Conservation (phyloP, 192 early-diverging fungal species). For the Rhizophagus clarus region DNA sequence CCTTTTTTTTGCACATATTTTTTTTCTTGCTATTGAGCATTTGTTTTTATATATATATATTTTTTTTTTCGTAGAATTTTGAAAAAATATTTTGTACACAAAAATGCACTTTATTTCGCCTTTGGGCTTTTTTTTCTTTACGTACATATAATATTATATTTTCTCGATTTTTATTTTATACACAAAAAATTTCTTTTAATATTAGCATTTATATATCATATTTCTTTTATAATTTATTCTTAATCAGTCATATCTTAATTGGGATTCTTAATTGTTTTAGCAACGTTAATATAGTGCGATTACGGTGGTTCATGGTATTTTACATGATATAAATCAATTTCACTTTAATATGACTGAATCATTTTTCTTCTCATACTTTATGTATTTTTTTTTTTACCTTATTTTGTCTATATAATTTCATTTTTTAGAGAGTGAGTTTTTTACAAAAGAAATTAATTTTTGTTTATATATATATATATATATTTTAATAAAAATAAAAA, state of each 20-base stretch:
- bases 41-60: slow-evolving; percentile 12
- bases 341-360: neutral
- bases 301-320: neutral
- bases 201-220: neutral
- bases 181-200: neutral
- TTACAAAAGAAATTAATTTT: neutral
- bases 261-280: neutral
- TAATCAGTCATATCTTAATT: neutral
- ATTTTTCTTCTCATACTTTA: neutral
- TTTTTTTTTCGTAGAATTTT: neutral
- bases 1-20: neutral
- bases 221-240: neutral
- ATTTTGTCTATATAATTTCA: neutral
- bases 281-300: no score
- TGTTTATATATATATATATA: no score
- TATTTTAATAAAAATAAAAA: no score
- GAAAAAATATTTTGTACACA: neutral
- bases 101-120: neutral
- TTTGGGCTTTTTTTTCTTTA: neutral
- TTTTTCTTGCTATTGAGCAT: neutral
- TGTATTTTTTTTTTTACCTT: neutral
- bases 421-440: neutral
- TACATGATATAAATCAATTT: neutral
- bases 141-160: neutral
- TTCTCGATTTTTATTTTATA: neutral